Percentiles rank a stretch among this genome's conserved stretches.
These are phyloP conservation scores for Dictyostelium firmibasis DNA, from an alignment of 78 protist species.

Conservation along the genomic window DNA sequence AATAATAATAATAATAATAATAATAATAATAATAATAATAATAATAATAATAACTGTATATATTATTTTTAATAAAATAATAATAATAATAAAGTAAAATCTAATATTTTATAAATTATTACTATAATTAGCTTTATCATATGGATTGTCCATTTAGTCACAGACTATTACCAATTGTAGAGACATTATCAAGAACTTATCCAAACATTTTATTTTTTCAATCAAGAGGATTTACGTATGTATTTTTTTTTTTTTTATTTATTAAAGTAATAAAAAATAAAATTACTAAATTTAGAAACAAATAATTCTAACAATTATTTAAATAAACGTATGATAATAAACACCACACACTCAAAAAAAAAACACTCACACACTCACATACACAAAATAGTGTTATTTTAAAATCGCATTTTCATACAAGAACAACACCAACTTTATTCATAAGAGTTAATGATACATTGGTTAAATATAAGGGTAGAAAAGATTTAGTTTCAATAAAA, in stretches of 20 bases:
- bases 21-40: not conserved
- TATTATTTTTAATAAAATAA: not conserved
- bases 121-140: not conserved
- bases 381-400: not conserved
- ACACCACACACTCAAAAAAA: not conserved
- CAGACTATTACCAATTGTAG: constrained; percentile 7
- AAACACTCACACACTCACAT: not conserved
- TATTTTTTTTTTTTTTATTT: not conserved
- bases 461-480: constrained; percentile 1
- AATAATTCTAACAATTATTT: too few relatives aligned
- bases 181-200: constrained; percentile 21
- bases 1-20: not conserved
- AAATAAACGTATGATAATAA: too few relatives aligned
- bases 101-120: not conserved
- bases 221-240: not conserved
- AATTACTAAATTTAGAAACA: not conserved
- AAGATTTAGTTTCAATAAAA: not conserved
- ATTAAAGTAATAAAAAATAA: not conserved
- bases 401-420: constrained; percentile 9
- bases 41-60: not conserved
- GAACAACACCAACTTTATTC: constrained; percentile 1
- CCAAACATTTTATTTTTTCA: constrained; percentile 50
- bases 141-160: constrained; percentile 27
- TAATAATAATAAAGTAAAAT: not conserved
- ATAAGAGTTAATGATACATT: not conserved